Percentiles rank a stretch among this genome's conserved stretches.
Conservation (phyloP, 768 basidiomycete genomes). For the Mycena venus region DNA sequence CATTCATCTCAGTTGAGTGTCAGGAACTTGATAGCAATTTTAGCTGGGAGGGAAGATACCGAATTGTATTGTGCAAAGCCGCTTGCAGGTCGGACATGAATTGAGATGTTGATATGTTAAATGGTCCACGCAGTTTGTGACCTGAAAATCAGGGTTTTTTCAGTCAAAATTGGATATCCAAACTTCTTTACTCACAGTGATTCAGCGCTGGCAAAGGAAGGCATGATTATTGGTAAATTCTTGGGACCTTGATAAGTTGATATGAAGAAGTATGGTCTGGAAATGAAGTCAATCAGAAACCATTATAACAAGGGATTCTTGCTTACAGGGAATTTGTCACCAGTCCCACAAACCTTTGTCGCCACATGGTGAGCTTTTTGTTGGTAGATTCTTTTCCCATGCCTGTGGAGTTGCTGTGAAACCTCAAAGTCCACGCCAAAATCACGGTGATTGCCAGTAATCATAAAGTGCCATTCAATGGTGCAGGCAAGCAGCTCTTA, state of each 20-base stretch:
- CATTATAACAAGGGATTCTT: conserved; percentile 4
- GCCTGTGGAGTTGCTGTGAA: not conserved
- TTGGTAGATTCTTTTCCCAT: not conserved
- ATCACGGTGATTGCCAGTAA: not conserved
- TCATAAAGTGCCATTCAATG: not conserved
- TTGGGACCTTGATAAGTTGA: too few species aligned
- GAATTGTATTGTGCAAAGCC: conserved; percentile 1
- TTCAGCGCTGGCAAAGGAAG: too few species aligned
- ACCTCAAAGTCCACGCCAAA: not conserved
- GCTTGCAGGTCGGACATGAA: conserved; percentile 4
- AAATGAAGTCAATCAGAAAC: conserved; percentile 9
- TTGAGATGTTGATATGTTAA: conserved; percentile 2
- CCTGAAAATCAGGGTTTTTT: not conserved
- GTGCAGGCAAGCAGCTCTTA: not conserved
- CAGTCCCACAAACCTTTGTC: too few species aligned
- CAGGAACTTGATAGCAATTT: too few species aligned
- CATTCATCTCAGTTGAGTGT: too few species aligned
- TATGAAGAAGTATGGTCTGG: not conserved
- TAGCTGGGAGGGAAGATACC: conserved; percentile 1
- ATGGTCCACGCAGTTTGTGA: conserved; percentile 1
- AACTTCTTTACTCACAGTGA: not conserved
- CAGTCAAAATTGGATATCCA: too few species aligned
- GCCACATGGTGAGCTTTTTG: too few species aligned
- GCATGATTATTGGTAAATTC: too few species aligned
- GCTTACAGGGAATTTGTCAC: not conserved